Evolutionary conservation across 176 grass and related monocot species (phyloP), one percentile per base, ranked within the genome.

Genomic region (Phoenix roebelenii): DNA sequence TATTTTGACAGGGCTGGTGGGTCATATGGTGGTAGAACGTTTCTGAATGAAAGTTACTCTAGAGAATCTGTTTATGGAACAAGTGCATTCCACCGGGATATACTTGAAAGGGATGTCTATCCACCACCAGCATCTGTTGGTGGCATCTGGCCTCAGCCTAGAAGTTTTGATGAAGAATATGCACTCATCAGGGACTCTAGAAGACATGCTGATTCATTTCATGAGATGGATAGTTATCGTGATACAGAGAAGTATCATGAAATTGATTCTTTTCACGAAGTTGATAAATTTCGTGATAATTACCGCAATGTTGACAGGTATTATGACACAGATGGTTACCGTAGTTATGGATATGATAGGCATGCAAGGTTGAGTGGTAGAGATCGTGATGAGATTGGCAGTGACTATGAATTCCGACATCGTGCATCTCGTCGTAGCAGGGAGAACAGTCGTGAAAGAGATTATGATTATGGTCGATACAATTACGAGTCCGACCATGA

Each of bases 281-380:
- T 59, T 76, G 74, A 85, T 76, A 85, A 51, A 73, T 66, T 79
- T 67, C 50, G 30, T 77, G 80, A 80, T 74, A 77, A 74, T 54
- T 77, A 85, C 69, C 59, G 16, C 79, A 68, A 59, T 80, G 58
- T 51, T 69, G 84, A 81, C 52, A 68, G 61, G 55, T 77, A 92
- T 62, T 65, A 82, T 83, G 79, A 89, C 70, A 73, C 79, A 68
- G 79, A 70, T 64, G 64, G 69, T 79, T 78, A 79, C 54, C 60
- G 22, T 82, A 76, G 88, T 83, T 79, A 91, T 82, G 72, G 49
- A 81, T 69, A 89, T 92, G 76, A 89, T 83, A 85, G 76, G 79
- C 75, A 85, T 79, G 86, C 71, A 71, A 86, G 85, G 70, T 89
- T 82, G 60, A 82, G 82, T 32, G 76, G 74, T 73, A 85, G 88